These are phyloP conservation scores for Fraxinus paxiana DNA, from an alignment of 305 asterid species.

Conservation along the genomic window DNA sequence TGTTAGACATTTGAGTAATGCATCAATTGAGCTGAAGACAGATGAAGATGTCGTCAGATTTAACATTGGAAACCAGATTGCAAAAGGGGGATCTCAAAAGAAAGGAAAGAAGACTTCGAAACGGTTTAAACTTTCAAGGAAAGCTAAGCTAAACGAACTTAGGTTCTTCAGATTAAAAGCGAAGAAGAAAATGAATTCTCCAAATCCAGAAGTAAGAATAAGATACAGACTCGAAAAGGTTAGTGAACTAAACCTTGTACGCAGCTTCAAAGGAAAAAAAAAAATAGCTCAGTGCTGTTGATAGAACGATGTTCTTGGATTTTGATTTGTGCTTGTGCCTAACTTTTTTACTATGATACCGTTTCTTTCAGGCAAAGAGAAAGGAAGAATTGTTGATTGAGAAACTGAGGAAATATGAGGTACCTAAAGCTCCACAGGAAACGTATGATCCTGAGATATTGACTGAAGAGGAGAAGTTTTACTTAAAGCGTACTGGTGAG, in stretches of 20 bases:
- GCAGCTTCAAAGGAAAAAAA: not conserved
- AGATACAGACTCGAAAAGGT: slow-evolving; percentile 94
- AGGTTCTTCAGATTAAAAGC: slow-evolving; percentile 83
- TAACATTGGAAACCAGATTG: slow-evolving; percentile 38
- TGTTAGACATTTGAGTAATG: slow-evolving; percentile 36
- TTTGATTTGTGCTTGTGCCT: not conserved
- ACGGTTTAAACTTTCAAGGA: slow-evolving; percentile 51
- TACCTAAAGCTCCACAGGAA: slow-evolving; percentile 62
- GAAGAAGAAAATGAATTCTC: slow-evolving; percentile 86
- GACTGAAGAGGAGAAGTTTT: slow-evolving; percentile 91
- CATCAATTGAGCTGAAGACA: slow-evolving; percentile 58
- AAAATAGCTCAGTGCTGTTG: not conserved
- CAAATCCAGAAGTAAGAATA: slow-evolving; percentile 88
- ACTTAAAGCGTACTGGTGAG: slow-evolving; percentile 83
- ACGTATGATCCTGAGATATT: slow-evolving; percentile 81
- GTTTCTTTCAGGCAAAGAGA: slow-evolving; percentile 62
- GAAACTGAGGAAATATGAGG: slow-evolving; percentile 69
- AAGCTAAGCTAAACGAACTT: slow-evolving; percentile 72
- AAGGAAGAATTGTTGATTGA: slow-evolving; percentile 93
- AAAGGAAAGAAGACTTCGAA: slow-evolving; percentile 30
- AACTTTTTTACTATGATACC: not conserved
- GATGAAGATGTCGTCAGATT: slow-evolving; percentile 64
- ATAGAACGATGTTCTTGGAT: not conserved
- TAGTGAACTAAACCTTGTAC: slow-evolving; percentile 11
- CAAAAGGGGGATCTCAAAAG: slow-evolving; percentile 27